A percentile compares a stretch with the other conserved stretches of the same genome.
Conservation (phyloP, 2,329 filamentous ascomycete species). For the Phoma herbarum region DNA sequence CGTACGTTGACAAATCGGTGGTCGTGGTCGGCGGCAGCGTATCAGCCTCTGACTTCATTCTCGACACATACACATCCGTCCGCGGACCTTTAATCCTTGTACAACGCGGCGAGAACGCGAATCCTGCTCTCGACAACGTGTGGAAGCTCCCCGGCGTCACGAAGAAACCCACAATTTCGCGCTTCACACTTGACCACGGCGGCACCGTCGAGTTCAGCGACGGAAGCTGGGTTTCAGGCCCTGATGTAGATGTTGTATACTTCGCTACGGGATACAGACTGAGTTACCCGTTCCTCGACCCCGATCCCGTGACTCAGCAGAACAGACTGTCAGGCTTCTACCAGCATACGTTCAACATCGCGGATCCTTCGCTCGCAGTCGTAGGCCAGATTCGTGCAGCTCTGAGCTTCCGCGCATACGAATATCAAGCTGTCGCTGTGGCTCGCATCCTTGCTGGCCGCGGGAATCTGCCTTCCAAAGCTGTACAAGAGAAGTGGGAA, state of each 20-base stretch:
- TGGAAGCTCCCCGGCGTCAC: slow-evolving; percentile 66
- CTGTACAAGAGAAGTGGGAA: not conserved
- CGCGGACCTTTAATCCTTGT: slow-evolving; percentile 3
- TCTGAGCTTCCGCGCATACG: not conserved
- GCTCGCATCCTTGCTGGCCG: not conserved
- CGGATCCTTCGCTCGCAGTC: not conserved
- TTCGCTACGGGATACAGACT: not conserved
- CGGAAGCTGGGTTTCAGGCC: slow-evolving; percentile 56
- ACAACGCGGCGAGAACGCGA: slow-evolving; percentile 9
- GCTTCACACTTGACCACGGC: slow-evolving; percentile 48
- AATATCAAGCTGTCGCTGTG: not conserved
- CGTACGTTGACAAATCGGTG: slow-evolving; percentile 45
- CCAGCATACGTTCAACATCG: not conserved
- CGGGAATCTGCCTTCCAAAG: not conserved
- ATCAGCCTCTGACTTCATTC: slow-evolving; percentile 68
- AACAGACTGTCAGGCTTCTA: not conserved
- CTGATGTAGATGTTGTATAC: not conserved
- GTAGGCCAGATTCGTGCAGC: not conserved
- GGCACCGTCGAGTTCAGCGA: slow-evolving; percentile 66
- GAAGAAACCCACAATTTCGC: slow-evolving; percentile 59
- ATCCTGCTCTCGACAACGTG: slow-evolving; percentile 57
- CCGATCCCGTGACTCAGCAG: not conserved
- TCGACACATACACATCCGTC: slow-evolving; percentile 55
- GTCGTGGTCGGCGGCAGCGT: slow-evolving; percentile 71
- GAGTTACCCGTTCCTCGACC: not conserved